Conservation (phyloP, 306 rosid species). For the Fragaria vesca region DNA sequence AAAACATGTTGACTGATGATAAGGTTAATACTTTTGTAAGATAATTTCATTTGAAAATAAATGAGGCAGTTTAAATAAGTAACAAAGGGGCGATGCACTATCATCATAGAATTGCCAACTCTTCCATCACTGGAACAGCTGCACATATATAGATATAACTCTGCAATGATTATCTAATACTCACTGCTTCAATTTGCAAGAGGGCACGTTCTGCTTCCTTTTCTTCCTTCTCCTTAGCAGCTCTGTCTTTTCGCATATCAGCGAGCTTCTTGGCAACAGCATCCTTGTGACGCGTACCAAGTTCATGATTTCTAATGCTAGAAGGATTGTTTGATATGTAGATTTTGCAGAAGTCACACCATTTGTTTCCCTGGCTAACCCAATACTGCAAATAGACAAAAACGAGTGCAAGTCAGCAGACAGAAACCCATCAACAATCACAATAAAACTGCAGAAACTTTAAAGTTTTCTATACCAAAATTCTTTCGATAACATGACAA, state of each 20-base stretch:
- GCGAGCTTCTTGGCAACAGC: slow-evolving; percentile 80
- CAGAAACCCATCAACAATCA: neutral
- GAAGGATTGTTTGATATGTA: slow-evolving; percentile 80
- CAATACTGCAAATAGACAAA: slow-evolving; percentile 60
- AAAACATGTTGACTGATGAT: neutral
- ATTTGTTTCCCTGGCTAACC: slow-evolving; percentile 98
- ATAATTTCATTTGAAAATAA: neutral
- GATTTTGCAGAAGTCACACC: slow-evolving; percentile 97
- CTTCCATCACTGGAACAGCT: neutral
- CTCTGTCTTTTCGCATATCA: slow-evolving; percentile 78
- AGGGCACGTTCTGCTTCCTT: slow-evolving; percentile 64
- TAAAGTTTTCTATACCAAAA: neutral
- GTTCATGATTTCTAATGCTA: slow-evolving; percentile 90
- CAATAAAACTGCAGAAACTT: neutral
- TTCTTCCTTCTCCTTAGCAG: slow-evolving; percentile 84
- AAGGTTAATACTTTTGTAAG: neutral
- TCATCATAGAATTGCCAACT: neutral
- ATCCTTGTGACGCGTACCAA: slow-evolving; percentile 88
- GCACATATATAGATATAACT: neutral
- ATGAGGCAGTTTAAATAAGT: neutral
- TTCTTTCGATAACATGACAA: neutral
- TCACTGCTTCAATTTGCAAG: slow-evolving; percentile 89
- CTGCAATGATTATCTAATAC: slow-evolving; percentile 19
- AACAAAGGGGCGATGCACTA: neutral
- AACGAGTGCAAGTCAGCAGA: neutral